A percentile compares a stretch with the other conserved stretches of the same genome.
These are phyloP conservation scores for Candida montana DNA, from an alignment of 805 yeast species.

Conservation along the genomic window DNA sequence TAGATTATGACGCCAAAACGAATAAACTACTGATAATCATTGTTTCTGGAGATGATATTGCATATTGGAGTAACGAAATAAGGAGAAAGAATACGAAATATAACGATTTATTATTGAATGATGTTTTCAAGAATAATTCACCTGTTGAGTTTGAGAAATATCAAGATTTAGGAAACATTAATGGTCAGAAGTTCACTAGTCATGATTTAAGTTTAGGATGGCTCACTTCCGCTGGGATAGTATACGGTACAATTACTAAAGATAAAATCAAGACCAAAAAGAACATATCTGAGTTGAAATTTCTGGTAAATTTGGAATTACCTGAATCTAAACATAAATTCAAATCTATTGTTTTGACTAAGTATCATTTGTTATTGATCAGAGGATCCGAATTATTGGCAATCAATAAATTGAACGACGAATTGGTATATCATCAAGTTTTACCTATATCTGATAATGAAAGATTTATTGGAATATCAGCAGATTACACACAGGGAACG, in stretches of 20 bases:
- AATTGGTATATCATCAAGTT: conserved; percentile 38
- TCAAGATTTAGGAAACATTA: conserved; percentile 29
- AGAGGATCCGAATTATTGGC: conserved; percentile 37
- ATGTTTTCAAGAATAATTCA: conserved; percentile 14
- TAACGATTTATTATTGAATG: conserved; percentile 18
- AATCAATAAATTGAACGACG: conserved; percentile 48
- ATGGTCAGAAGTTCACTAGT: conserved; percentile 29
- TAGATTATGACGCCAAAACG: conserved; percentile 8
- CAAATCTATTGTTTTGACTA: conserved; percentile 41
- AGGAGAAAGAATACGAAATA: conserved; percentile 18
- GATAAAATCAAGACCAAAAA: conserved; percentile 16
- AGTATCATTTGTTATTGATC: conserved; percentile 48
- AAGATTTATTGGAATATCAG: conserved; percentile 39
- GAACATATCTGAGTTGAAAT: conserved; percentile 31
- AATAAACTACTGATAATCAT: conserved; percentile 17
- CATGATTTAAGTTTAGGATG: conserved; percentile 34
- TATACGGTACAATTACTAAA: conserved; percentile 33
- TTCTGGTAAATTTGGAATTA: conserved; percentile 35
- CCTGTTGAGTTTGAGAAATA: conserved; percentile 34
- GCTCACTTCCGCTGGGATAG: conserved; percentile 42
- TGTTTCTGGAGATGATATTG: conserved; percentile 28
- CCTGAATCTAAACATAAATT: conserved; percentile 31
- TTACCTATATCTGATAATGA: conserved; percentile 33
- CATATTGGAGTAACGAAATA: conserved; percentile 22
- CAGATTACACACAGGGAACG: conserved; percentile 49